Base-by-base conservation (phyloP, 2,329 filamentous ascomycete species). In the Helotiales sp. region DNA sequence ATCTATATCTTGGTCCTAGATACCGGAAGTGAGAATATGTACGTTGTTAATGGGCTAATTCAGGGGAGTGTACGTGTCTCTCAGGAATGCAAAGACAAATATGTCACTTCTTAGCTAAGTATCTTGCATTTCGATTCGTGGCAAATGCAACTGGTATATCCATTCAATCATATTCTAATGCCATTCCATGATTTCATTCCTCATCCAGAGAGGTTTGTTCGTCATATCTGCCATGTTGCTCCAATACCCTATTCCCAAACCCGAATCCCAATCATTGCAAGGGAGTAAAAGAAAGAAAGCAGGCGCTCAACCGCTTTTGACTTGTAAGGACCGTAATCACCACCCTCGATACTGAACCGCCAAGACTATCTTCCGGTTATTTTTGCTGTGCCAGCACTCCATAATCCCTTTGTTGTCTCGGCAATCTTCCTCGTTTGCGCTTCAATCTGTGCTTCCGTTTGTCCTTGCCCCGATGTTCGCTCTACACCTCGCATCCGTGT, bases 371-470 rank as follows among this genome's bases (percentile, higher is more conserved):
- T 55, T 9, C 66, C 64, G 2, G 61, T 54, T 19, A 68, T 59
- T 59, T 69, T 68, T 13, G 66, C 62, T 22, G 59, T 55, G 19
- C 64, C 63, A 6, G 65, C 66, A 60, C 58, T 68, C 85, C 85
- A 88, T 55, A 88, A 71, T 1, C 85, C 85, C 65, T 83, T 86
- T 33, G 81, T 84, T 27, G 84, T 86, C 72, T 87, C 83, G n/a
- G 85, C 74, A 13, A 86, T 77, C 63, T 77, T 79, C 71, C 84
- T 85, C 48, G 75, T 79, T 62, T 71, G 70, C 10, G 69, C 68
- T 52, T 69, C 67, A 42, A 71, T 71, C 52, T 71, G 68, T 40
- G 68, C 67, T 34, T 71, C 67, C 8, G 68, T 68, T 55, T 71
- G 69, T n/a, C 70, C 70, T 54, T 71, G 70, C 4, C 70, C 70